Evolutionary conservation across 164 flowering plant species (phyloP).

Genomic region (Vitis labrusca): DNA sequence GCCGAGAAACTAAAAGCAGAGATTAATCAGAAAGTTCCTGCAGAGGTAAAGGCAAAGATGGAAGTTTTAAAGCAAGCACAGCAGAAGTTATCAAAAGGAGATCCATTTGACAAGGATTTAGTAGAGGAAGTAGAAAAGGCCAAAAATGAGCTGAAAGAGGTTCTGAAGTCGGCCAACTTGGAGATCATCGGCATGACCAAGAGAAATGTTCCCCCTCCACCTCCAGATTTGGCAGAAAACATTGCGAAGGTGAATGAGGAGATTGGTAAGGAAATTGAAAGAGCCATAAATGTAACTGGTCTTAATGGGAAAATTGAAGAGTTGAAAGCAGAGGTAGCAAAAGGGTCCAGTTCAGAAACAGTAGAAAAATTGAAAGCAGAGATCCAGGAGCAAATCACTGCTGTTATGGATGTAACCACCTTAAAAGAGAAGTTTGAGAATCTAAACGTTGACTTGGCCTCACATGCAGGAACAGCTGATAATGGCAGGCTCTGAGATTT

Average conservation of each 20-base stretch:
- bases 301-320: constrained; percentile 31
- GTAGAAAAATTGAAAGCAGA: constrained; percentile 28
- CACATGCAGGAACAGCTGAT: constrained; percentile 12
- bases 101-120: constrained; percentile 24
- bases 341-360: constrained; percentile 23
- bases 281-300: constrained; percentile 20
- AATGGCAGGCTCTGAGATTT: constrained; percentile 24
- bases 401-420: constrained; percentile 21
- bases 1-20: constrained; percentile 25
- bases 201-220: constrained; percentile 13
- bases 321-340: constrained; percentile 26
- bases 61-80: constrained; percentile 24
- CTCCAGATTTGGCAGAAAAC: constrained; percentile 25
- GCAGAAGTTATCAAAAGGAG: constrained; percentile 27
- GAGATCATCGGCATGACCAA: constrained; percentile 26
- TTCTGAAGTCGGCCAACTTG: constrained; percentile 31
- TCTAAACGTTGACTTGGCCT: constrained; percentile 13
- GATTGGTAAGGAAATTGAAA: constrained; percentile 28
- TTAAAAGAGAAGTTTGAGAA: constrained; percentile 34
- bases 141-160: constrained; percentile 24
- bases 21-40: constrained; percentile 29
- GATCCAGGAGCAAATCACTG: constrained; percentile 31
- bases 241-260: constrained; percentile 21
- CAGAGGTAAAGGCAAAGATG: constrained; percentile 26
- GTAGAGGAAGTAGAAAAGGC: constrained; percentile 19